Evolutionary conservation across 805 yeast genomes (phyloP), one percentile per base, ranked within the genome.

Genomic region (Cyberlindnera xishuangbannaensis): DNA sequence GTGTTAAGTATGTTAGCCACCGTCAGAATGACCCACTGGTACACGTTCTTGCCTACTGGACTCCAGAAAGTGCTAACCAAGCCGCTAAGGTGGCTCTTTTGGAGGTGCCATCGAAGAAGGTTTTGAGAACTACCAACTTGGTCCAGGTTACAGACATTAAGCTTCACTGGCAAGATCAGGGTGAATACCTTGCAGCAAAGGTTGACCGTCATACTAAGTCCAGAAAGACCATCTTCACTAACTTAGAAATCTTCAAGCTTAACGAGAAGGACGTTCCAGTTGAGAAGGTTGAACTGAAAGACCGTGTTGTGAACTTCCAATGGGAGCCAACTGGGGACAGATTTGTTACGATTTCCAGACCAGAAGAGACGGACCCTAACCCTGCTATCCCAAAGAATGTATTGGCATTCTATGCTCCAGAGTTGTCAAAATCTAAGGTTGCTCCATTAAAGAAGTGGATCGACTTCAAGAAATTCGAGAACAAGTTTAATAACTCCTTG

Each of bases 201-300:
- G 96, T 92, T 48, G 96, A 88, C 61, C 85, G 97, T 65, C 95
- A 87, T 64, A 85, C 97, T 37, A 92, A 92, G 64, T 82, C 96
- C 31, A 84, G 82, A 61, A 92, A 94, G 74, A 84, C 95, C 15
- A 61, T 80, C 33, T 87, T 86, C 71, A 78, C 96, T 37, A 86
- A 86, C 58, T 71, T 92, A 59, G 97, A 92, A 64, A 81, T 92
- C 56, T 85, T 90, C 73, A 82, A 85, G 53, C 62, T 87, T 38
- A 69, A 71, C 40, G 98, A 90, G 63, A 84, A 77, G 63, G 95
- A 83, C 52, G 76, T 90, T 48, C 97, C 98, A 20, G 95, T 88
- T 40, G 97, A 88, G 57, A 90, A 86, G 48, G 69, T 92, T 47
- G 99, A 92, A 64, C 71, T 88, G 56, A 85, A 85, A 62, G 96